Evolutionary conservation across 208 protist species (phyloP), one percentile per base, ranked within the genome.

Genomic region (Leishmania braziliensis): DNA sequence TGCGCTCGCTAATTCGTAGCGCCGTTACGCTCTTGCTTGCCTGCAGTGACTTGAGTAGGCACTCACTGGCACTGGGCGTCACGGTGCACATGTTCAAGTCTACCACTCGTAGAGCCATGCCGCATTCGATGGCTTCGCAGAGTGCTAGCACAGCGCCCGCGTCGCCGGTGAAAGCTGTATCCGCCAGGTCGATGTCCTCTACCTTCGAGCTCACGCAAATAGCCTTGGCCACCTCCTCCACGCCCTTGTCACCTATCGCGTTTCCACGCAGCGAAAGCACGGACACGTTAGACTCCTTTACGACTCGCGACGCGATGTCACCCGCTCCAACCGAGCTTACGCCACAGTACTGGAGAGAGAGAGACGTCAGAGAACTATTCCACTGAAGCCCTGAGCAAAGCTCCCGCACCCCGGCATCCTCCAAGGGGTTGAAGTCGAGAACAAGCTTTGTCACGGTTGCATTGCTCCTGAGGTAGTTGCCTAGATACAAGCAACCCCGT

Each of bases 41-140:
- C 26, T 87, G 71, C 20, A 97, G 66, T 20, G 92, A 80, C 33
- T 71, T 85, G 9, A 95, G 81, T 46, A 98, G 79, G 26, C 88
- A 79, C 54, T 86, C 83, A 6, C 80, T 77, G 0, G 86, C 91
- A 50, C 88, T 82, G 16, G 92, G 87, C 5, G 69, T 80, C 3
- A 98, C 29, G 8, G 89, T 89, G 83, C 97, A 97, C 58, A 96
- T 83, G 78, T 97, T 90, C 60, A 98, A 69, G 76, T 98, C 88
- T 26, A 97, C 78, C 2, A 86, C 75, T 43, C 76, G 88, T 36
- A 98, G 72, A 8, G 86, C 86, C 6, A 56, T 75, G 58, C 86
- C 88, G 69, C 78, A 83, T 51, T 96, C 95, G 0, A 96, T 90
- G 12, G 92, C 94, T 48, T 96, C 90, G 68, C 93, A 93, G n/a